A percentile compares a stretch with the other conserved stretches of the same genome.
Evolutionary conservation across 2,329 filamentous ascomycete species (phyloP).

Genomic region (Aspergillus luchuensis): DNA sequence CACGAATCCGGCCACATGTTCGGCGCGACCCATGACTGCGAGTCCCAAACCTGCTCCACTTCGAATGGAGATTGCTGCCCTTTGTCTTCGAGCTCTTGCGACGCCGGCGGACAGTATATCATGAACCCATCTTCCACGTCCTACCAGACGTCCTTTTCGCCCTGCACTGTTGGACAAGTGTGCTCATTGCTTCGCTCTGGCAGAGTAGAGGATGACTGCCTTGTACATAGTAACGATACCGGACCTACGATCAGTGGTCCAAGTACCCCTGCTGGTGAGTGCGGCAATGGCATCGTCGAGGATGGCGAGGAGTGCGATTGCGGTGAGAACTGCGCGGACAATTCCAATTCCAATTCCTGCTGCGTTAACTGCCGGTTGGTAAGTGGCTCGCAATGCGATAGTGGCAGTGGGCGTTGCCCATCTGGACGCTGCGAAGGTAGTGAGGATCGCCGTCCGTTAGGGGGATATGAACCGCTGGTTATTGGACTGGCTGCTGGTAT

Average conservation of each 20-base stretch:
- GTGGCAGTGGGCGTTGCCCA: too few relatives aligned
- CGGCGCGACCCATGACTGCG: slow-evolving; percentile 66
- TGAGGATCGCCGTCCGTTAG: too few relatives aligned
- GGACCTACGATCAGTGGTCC: too few relatives aligned
- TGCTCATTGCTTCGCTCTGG: slow-evolving; percentile 76
- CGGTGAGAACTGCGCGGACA: slow-evolving; percentile 52
- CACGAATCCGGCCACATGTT: slow-evolving; percentile 94
- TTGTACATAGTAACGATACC: slow-evolving; percentile 65
- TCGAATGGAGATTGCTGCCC: slow-evolving; percentile 71
- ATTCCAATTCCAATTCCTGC: slow-evolving; percentile 15
- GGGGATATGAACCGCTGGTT: slow-evolving; percentile 2
- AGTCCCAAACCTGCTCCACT: slow-evolving; percentile 57
- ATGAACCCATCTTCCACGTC: slow-evolving; percentile 54
- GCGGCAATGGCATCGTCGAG: slow-evolving; percentile 92
- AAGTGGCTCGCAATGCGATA: not conserved
- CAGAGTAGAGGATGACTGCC: slow-evolving; percentile 69
- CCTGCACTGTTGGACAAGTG: slow-evolving; percentile 84
- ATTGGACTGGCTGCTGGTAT: slow-evolving; percentile 21
- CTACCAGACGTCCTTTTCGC: slow-evolving; percentile 74
- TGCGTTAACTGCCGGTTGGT: slow-evolving; percentile 26
- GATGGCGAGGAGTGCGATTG: slow-evolving; percentile 89
- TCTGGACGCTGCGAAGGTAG: too few relatives aligned
- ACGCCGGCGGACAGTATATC: slow-evolving; percentile 72
- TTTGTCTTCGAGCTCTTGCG: slow-evolving; percentile 64
- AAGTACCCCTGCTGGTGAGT: slow-evolving; percentile 39